Percentiles rank a stretch among this genome's conserved stretches.
These are phyloP conservation scores for Polygonum maritimum DNA, from an alignment of 148 eudicot species.

Conservation along the genomic window DNA sequence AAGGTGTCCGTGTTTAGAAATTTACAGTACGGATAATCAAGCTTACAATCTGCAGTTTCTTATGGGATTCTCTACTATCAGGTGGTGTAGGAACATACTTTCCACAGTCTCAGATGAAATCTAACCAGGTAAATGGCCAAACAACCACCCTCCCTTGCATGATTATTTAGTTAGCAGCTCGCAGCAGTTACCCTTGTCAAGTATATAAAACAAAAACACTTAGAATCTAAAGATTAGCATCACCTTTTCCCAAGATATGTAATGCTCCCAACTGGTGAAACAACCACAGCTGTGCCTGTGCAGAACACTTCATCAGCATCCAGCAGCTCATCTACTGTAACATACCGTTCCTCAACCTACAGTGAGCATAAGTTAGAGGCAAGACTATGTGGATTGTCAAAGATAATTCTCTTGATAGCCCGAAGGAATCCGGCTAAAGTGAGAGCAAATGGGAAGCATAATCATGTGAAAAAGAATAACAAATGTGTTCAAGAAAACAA, in stretches of 20 bases:
- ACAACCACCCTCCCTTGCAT: too few species aligned
- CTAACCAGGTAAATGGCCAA: too few species aligned
- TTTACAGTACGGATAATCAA: too few species aligned
- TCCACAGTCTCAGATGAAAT: not conserved
- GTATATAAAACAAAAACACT: not conserved
- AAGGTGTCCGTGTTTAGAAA: too few species aligned
- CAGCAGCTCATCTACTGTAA: conserved; percentile 75
- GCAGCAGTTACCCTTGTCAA: not conserved
- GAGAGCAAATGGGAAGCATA: not conserved
- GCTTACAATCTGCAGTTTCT: not conserved
- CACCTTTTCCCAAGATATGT: conserved; percentile 80
- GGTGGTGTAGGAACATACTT: not conserved
- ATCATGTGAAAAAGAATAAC: not conserved
- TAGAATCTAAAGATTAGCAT: not conserved
- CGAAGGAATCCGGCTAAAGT: not conserved
- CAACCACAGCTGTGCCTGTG: conserved; percentile 96
- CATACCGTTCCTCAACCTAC: conserved; percentile 71
- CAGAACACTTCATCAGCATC: conserved; percentile 98
- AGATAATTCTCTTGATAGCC: not conserved
- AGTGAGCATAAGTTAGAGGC: not conserved
- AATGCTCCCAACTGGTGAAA: conserved; percentile 92
- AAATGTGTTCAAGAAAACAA: not conserved
- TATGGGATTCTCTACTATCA: too few species aligned
- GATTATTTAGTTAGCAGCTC: not conserved
- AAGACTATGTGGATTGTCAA: not conserved